Evolutionary conservation across 208 protist species (phyloP).

Genomic region (Naegleria gruberi): DNA sequence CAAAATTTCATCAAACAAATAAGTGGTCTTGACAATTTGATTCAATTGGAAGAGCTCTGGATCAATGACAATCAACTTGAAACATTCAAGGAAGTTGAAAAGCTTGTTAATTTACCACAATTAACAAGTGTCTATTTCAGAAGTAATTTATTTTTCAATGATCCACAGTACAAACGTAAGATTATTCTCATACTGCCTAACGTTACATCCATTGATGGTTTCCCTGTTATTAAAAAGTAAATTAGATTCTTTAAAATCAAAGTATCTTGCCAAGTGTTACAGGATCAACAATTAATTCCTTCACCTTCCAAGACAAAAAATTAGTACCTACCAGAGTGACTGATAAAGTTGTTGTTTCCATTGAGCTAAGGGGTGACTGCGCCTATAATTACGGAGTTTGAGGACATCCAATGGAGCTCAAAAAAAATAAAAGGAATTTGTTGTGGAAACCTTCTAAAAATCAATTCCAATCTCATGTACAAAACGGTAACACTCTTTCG

Average conservation of each 20-base stretch:
- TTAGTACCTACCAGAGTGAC: too few species aligned
- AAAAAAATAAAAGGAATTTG: too few species aligned
- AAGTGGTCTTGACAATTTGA: constrained; percentile 11
- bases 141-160: background rate
- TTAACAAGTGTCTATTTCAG: background rate
- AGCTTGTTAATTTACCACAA: background rate
- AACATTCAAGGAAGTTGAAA: background rate
- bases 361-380: too few species aligned
- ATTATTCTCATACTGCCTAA: background rate
- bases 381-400: too few species aligned
- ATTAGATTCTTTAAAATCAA: background rate
- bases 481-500: too few species aligned
- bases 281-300: too few species aligned
- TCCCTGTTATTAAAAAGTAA: background rate
- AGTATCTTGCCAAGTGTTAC: too few species aligned
- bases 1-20: constrained; percentile 72
- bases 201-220: background rate
- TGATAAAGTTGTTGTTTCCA: too few species aligned
- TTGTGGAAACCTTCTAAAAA: too few species aligned
- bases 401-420: too few species aligned
- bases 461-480: too few species aligned
- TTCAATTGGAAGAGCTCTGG: constrained; percentile 19
- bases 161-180: constrained; percentile 10
- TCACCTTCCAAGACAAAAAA: too few species aligned
- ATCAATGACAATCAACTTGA: background rate